A percentile compares a stretch with the other conserved stretches of the same genome.
These are phyloP conservation scores for Escovopsis sp. DNA, from an alignment of 2,329 filamentous ascomycete genomes.

Conservation along the genomic window DNA sequence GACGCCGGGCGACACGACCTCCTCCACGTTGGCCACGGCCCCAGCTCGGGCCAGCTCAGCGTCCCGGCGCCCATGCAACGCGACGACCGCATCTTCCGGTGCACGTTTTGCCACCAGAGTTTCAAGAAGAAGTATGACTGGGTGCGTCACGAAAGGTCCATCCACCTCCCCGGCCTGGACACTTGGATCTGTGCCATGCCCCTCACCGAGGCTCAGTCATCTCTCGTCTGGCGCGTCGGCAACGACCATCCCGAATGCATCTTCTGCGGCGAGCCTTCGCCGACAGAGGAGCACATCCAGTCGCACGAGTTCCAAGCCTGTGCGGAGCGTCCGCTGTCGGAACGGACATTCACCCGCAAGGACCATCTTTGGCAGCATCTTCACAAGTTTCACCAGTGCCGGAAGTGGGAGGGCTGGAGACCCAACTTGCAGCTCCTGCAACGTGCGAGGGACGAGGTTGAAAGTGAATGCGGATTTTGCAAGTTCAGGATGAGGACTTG, in stretches of 20 bases:
- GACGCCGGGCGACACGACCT: neutral
- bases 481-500: conserved; percentile 21
- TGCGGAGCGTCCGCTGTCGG: conserved; percentile 28
- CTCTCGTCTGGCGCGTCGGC: conserved; percentile 33
- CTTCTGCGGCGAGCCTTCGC: conserved; percentile 22
- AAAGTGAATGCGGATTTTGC: conserved; percentile 25
- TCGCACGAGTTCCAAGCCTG: conserved; percentile 32
- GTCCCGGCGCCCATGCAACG: conserved; percentile 5
- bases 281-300: conserved; percentile 21
- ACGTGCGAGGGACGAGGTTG: conserved; percentile 11
- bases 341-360: conserved; percentile 28
- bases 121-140: conserved; percentile 28
- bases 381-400: conserved; percentile 29
- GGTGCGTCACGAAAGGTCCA: conserved; percentile 34
- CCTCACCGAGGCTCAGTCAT: conserved; percentile 18
- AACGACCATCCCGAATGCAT: conserved; percentile 27
- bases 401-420: conserved; percentile 35
- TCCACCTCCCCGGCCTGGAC: conserved; percentile 28
- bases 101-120: conserved; percentile 22
- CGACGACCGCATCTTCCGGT: conserved; percentile 17
- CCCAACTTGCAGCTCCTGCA: conserved; percentile 21
- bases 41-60: conserved; percentile 8
- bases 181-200: conserved; percentile 36
- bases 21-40: conserved; percentile 2
- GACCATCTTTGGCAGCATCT: conserved; percentile 28